Evolutionary conservation across 1,284 basidiomycete genomes (phyloP).

Genomic region (Wolfiporia cocos): DNA sequence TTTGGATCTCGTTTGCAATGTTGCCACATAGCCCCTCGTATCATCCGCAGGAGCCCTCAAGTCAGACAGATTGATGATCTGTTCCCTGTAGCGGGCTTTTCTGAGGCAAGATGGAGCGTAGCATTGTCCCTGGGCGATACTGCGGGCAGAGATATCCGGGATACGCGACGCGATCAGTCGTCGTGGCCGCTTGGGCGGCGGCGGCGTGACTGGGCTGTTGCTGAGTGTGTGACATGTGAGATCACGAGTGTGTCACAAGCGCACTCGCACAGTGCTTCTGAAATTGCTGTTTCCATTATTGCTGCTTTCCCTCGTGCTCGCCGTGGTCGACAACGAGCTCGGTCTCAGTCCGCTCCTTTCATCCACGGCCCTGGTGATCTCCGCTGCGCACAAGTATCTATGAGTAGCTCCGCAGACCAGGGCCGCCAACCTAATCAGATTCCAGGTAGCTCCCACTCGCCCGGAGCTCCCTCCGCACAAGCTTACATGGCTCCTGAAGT

Average conservation of each 20-base stretch:
- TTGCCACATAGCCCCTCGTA: no score
- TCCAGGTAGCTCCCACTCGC: constrained; percentile 16
- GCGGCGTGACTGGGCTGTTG: constrained; percentile 5
- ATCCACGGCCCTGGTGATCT: constrained; percentile 13
- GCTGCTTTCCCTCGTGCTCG: constrained; percentile 12
- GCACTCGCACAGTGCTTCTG: no score
- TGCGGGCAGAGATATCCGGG: no score
- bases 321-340: constrained; percentile 6
- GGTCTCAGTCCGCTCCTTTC: constrained; percentile 1
- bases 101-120: no score
- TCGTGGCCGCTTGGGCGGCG: no score
- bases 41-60: no score
- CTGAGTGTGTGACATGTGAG: neutral
- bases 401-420: constrained; percentile 21
- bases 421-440: constrained; percentile 22
- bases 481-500: constrained; percentile 26
- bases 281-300: constrained; percentile 9
- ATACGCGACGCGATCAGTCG: no score
- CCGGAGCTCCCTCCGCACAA: constrained; percentile 24
- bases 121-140: no score
- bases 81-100: no score
- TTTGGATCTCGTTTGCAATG: no score
- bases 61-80: no score
- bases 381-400: constrained; percentile 12
- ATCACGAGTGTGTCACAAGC: no score